Evolutionary conservation across 164 flowering plant genomes (phyloP).

Genomic region (Magnolia changhungtana): DNA sequence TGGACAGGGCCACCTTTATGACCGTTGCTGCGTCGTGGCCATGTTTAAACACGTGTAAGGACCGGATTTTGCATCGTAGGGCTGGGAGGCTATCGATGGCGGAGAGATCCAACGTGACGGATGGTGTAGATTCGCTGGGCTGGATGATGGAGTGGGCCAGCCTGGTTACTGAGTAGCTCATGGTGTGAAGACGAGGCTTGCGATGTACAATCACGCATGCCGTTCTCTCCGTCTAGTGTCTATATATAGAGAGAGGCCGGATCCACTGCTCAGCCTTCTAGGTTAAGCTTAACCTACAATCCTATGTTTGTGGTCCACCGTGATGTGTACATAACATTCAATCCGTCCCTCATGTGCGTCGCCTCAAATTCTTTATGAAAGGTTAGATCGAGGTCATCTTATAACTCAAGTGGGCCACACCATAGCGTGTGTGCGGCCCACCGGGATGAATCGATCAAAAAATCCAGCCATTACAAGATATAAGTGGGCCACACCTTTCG

Average conservation of each 20-base stretch:
- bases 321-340: too few relatives aligned
- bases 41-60: constrained; percentile 47
- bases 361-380: too few relatives aligned
- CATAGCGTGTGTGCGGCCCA: too few relatives aligned
- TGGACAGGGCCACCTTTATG: constrained; percentile 47
- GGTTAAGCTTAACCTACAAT: too few relatives aligned
- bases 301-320: too few relatives aligned
- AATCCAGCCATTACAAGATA: too few relatives aligned
- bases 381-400: too few relatives aligned
- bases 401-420: too few relatives aligned
- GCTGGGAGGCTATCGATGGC: constrained; percentile 41
- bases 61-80: constrained; percentile 41
- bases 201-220: too few relatives aligned
- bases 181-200: constrained; percentile 4
- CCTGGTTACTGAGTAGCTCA: constrained; percentile 39
- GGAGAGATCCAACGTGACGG: constrained; percentile 36
- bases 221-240: not conserved
- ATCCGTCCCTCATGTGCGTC: too few relatives aligned
- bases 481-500: too few relatives aligned
- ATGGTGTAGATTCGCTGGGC: constrained; percentile 43
- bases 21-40: constrained; percentile 33
- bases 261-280: not conserved
- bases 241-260: not conserved
- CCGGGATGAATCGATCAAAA: too few relatives aligned
- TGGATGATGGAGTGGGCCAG: constrained; percentile 24